Evolutionary conservation across 1,284 basidiomycete genomes (phyloP), one percentile per base, ranked within the genome.

Genomic region (Baeospora myosura): DNA sequence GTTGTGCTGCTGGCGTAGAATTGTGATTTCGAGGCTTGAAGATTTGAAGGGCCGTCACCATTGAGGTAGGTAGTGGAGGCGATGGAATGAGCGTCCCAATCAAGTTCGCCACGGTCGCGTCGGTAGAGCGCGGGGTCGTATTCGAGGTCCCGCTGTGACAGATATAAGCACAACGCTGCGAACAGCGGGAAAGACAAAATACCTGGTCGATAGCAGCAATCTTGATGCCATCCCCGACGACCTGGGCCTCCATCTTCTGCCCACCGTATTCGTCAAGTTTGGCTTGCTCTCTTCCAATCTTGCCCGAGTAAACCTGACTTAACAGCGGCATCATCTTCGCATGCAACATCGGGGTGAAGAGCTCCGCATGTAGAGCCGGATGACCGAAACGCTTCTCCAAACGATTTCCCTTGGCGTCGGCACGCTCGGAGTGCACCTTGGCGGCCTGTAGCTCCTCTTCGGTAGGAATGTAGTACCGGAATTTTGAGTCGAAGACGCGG

Each of bases 341-440:
- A 55, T 92, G 89, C 29, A 92, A 63, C 87, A 90, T 88, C 0
- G 88, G 89, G 10, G 88, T 90, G 63, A 88, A 91, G 22, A 93
- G 66, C 33, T 89, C 86, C 12, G 74, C 61, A 51, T 88, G 76
- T 31, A 93, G 66, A 4, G 88, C 80, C 0, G 89, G 88, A 58
- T 93, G 90, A 2, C 88, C 89, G 60, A 92, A 93, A 16, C 89
- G 81, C 57, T 79, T 87, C 63, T 79, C 78, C 10, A 93, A 71
- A 25, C 85, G 75, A 55, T 85, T 74, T 43, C 80, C 72, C 29
- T 72, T 70, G 42, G 71, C 67, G 58, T 92, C 88, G 3, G 75
- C 71, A 29, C 75, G 74, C 43, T 80, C 74, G 5, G 85, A 85
- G 57, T 89, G 76, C 1, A 88, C 66, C 50, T 82, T 78, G 32